Base-by-base conservation (phyloP, 768 basidiomycete species). In the Lactarius quietus region DNA sequence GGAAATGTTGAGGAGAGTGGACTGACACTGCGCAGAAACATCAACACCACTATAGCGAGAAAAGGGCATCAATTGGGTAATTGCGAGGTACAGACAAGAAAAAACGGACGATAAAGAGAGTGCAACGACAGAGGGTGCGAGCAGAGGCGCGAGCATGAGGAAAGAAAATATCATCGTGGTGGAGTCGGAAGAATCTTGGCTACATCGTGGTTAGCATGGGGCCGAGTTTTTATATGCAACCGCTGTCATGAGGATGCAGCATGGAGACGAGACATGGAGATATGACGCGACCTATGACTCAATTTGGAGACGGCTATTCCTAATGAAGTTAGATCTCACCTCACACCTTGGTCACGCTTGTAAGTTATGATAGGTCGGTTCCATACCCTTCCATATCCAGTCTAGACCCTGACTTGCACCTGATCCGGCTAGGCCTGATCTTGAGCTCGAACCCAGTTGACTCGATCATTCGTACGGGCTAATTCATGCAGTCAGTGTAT, bases 11-110 rank as follows among this genome's bases (percentile, higher is more conserved):
- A 79, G 68, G 36, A 92, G 69, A 15, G 86, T 76, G 26, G 71
- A 63, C 62, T 79, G 74, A 73, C 90, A 92, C 62, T 74, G 70
- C 1, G 76, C 68, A 0, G 86, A 86, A 51, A 87, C 59, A 33
- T 78, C 78, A 64, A 71, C 36, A 8, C 39, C 33, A 48, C 29
- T 41, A 26, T 7, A 12, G 36, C 15, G 33, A 39, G 33, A 39
- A 57, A 39, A 6, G n/a, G 20, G 6, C 6, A 6, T 15, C 54
- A 31, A 56, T 36, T 28, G 26, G 12, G 35, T 14, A 35, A 5
- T 31, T 18, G 33, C 20, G 28, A 9, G 31, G 45, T 28, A 55
- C 35, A 12, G 35, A 64, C 14, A 8, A 23, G 54, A 39, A 31
- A n/a, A 31, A 6, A 28, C 33, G 14, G 14, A 72, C 72, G 65